phyloP scores from a whole-genome alignment of 1,284 basidiomycete species.

The Lentinula novae-zelandiae region DNA sequence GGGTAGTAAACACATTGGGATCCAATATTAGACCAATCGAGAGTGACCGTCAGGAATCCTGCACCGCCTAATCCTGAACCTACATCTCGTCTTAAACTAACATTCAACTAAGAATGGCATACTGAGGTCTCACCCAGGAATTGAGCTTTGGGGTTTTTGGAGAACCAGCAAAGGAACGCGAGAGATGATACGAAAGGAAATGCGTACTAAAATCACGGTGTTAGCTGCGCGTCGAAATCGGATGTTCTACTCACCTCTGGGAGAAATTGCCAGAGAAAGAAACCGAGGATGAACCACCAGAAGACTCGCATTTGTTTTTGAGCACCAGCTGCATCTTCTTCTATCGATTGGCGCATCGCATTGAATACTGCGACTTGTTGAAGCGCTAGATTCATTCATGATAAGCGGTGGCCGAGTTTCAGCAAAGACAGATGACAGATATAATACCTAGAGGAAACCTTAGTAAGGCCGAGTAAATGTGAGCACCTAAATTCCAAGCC shows the following conservation, averaged over 20 bases:
- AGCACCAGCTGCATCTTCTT: conserved; percentile 8
- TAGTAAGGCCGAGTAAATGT: not conserved
- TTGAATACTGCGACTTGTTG: conserved; percentile 18
- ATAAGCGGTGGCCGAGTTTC: not conserved
- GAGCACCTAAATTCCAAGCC: not conserved
- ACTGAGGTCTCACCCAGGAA: conserved; percentile 18
- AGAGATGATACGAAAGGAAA: conserved; percentile 24
- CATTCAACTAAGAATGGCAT: not conserved
- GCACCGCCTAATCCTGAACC: conserved; percentile 21
- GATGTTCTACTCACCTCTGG: conserved; percentile 15
- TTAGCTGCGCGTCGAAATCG: not conserved
- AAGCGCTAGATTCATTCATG: not conserved
- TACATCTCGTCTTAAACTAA: not conserved
- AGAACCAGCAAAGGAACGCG: conserved; percentile 24
- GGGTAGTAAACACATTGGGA: conserved; percentile 22
- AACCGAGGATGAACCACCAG: conserved; percentile 20
- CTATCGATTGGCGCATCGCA: conserved; percentile 18
- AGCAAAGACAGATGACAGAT: conserved; percentile 10
- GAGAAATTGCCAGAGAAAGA: conserved; percentile 22
- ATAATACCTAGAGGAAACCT: conserved; percentile 19
- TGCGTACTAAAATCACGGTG: conserved; percentile 13
- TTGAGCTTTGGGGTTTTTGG: conserved; percentile 20
- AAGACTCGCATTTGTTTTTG: conserved; percentile 23
- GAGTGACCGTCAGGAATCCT: conserved; percentile 21
- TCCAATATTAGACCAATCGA: conserved; percentile 25